phyloP scores from a whole-genome alignment of 352 stramenopile genomes.

The Phytopythium vexans region DNA sequence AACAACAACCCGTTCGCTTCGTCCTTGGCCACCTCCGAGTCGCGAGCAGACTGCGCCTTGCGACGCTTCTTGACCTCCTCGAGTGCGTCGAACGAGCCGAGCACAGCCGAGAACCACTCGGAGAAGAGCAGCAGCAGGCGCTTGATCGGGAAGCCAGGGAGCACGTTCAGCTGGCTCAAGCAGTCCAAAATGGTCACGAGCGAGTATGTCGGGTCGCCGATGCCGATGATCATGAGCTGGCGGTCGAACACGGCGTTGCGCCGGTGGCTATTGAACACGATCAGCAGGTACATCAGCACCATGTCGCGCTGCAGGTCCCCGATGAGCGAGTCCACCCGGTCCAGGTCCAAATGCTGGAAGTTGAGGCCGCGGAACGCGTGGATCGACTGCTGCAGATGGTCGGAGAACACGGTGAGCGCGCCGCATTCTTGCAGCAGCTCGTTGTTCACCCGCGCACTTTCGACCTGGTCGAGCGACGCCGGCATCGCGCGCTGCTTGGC shows the following conservation, averaged over 20 bases:
- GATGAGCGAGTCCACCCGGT: constrained; percentile 61
- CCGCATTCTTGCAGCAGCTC: constrained; percentile 73
- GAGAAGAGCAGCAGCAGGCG: constrained; percentile 67
- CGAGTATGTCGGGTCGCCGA: constrained; percentile 47
- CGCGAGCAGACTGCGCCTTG: constrained; percentile 32
- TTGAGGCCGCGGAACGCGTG: constrained; percentile 67
- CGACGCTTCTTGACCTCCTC: constrained; percentile 51
- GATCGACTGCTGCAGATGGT: constrained; percentile 60
- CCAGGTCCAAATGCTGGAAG: constrained; percentile 68
- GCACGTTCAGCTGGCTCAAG: constrained; percentile 59
- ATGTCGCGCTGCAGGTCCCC: constrained; percentile 72
- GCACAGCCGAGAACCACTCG: constrained; percentile 59
- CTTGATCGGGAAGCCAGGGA: constrained; percentile 79
- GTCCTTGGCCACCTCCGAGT: constrained; percentile 43
- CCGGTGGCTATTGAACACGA: constrained; percentile 70
- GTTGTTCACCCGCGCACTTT: constrained; percentile 60
- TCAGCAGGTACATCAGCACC: constrained; percentile 74
- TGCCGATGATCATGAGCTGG: constrained; percentile 63
- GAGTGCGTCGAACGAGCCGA: constrained; percentile 52
- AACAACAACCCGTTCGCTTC: constrained; percentile 42
- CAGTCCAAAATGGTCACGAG: constrained; percentile 75
- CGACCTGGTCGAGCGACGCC: constrained; percentile 35
- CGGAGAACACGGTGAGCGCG: constrained; percentile 58
- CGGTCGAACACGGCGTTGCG: constrained; percentile 65
- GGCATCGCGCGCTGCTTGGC: background rate